Percentiles rank a stretch among this genome's conserved stretches.
phyloP scores from a whole-genome alignment of 345 rosid species.

The Mangifera indica region DNA sequence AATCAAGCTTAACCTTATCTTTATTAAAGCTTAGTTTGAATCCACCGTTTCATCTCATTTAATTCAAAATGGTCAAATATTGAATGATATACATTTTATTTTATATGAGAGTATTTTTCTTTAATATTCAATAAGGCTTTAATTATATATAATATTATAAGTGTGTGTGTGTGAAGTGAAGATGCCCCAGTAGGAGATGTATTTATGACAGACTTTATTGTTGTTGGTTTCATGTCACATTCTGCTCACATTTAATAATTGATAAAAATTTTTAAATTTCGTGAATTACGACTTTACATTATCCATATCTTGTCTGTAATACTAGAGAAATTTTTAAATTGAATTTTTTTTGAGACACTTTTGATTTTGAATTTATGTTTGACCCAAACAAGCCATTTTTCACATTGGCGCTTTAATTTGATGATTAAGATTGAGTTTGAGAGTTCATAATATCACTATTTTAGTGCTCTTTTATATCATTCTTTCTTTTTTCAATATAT shows the following conservation, averaged over 20 bases:
- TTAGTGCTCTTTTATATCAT: too few relatives aligned
- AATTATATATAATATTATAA: background rate
- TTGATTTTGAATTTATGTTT: background rate
- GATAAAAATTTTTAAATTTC: background rate
- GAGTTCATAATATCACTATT: too few relatives aligned
- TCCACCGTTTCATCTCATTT: too few relatives aligned
- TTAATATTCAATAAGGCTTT: conserved; percentile 13
- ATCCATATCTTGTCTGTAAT: background rate
- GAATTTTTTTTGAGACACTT: too few relatives aligned
- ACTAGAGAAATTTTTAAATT: background rate
- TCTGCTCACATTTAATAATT: conserved; percentile 28
- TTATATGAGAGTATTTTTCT: background rate
- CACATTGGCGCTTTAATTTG: too few relatives aligned
- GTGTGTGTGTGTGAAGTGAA: too few relatives aligned
- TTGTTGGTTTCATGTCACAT: conserved; percentile 53
- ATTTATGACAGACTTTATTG: conserved; percentile 47
- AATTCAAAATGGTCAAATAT: background rate
- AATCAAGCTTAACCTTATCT: too few relatives aligned
- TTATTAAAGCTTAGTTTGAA: too few relatives aligned
- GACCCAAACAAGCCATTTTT: too few relatives aligned
- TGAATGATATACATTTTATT: background rate
- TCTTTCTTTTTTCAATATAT: too few relatives aligned
- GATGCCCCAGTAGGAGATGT: background rate
- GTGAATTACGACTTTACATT: background rate
- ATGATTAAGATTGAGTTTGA: too few relatives aligned